Evolutionary conservation across 2,329 filamentous ascomycete species (phyloP).

Genomic region (Diaporthe citri): DNA sequence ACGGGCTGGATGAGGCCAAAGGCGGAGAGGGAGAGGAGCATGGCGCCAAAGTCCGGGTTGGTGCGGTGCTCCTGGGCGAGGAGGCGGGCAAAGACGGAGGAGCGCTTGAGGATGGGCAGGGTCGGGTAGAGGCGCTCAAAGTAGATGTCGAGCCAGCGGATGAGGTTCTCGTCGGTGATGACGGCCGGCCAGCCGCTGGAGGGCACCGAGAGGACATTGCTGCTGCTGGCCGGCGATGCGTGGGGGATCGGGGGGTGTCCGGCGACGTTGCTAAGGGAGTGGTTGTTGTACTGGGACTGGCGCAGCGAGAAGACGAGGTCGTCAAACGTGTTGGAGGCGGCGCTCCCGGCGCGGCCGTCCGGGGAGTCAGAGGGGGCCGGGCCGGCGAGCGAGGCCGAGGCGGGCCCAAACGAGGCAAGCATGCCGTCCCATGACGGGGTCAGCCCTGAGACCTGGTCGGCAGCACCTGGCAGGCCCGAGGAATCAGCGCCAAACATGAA

Average conservation of each 20-base stretch:
- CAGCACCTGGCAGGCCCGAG: constrained; percentile 21
- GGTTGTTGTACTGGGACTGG: constrained; percentile 20
- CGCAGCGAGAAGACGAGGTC: constrained; percentile 30
- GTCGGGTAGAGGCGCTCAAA: constrained; percentile 36
- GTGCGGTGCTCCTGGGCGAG: constrained; percentile 33
- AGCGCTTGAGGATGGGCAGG: constrained; percentile 35
- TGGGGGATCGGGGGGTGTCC: constrained; percentile 24
- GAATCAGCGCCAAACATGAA: constrained; percentile 28
- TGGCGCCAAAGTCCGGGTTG: constrained; percentile 36
- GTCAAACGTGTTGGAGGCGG: constrained; percentile 27
- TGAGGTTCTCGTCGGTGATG: constrained; percentile 37
- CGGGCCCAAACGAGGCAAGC: constrained; percentile 23
- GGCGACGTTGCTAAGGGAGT: constrained; percentile 23
- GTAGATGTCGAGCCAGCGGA: constrained; percentile 37
- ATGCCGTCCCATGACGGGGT: constrained; percentile 34
- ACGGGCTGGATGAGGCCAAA: constrained; percentile 37
- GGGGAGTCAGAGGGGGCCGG: constrained; percentile 8
- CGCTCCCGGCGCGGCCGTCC: constrained; percentile 20
- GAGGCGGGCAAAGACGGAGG: constrained; percentile 34
- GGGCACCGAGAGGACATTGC: constrained; percentile 26
- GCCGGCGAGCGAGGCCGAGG: constrained; percentile 29
- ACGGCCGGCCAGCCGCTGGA: constrained; percentile 28
- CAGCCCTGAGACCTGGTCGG: constrained; percentile 23
- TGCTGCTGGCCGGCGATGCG: constrained; percentile 32
- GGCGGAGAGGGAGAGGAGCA: constrained; percentile 35